Evolutionary conservation across 140 eudicot species (phyloP).

Genomic region (Stevia rebaudiana): DNA sequence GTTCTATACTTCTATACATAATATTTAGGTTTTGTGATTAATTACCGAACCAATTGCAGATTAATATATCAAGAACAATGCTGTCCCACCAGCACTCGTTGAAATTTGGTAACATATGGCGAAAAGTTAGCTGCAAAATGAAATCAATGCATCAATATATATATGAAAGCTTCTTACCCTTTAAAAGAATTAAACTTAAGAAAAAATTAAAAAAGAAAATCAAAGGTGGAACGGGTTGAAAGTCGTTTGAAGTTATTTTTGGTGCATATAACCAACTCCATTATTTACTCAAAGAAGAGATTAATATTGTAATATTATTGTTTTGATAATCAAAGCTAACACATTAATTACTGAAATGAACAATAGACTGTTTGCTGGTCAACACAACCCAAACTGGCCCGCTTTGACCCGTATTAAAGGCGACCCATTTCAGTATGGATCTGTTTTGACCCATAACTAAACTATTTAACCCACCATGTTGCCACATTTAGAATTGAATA

Average conservation of each 20-base stretch:
- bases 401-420: not conserved
- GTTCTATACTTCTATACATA: not conserved
- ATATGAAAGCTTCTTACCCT: not conserved
- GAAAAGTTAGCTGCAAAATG: conserved; percentile 78
- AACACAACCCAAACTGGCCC: not conserved
- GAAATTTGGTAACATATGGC: conserved; percentile 97
- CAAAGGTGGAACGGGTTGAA: not conserved
- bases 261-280: not conserved
- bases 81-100: conserved; percentile 99
- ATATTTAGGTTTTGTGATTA: conserved; percentile 13
- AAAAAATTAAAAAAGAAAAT: not conserved
- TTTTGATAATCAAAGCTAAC: not conserved
- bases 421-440: not conserved
- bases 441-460: not conserved
- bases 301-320: too few relatives aligned
- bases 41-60: conserved; percentile 99
- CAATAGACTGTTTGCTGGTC: not conserved
- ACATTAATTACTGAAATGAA: not conserved
- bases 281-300: not conserved
- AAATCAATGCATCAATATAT: not conserved
- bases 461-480: not conserved
- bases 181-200: not conserved
- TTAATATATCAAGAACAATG: conserved; percentile 83
- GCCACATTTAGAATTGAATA: not conserved
- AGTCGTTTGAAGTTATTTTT: not conserved